Percentiles rank a stretch among this genome's conserved stretches.
Evolutionary conservation across 495 filamentous ascomycete genomes (phyloP).

Genomic region (Daldinia bambusicola): DNA sequence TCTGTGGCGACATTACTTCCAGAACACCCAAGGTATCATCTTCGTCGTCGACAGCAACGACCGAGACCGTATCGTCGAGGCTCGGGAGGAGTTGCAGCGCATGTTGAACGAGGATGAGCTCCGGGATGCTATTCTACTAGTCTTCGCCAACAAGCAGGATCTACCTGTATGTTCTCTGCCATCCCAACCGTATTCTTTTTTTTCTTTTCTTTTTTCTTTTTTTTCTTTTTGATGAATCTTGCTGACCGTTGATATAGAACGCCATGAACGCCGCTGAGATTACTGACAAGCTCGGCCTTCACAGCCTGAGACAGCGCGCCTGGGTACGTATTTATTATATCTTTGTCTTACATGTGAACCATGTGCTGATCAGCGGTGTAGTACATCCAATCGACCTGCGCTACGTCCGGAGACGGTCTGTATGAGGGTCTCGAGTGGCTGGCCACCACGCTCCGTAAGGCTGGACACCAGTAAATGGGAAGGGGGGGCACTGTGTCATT

Average conservation of each 20-base stretch:
- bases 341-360: conserved; percentile 10
- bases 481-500: conserved; percentile 39
- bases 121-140: conserved; percentile 93
- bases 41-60: conserved; percentile 99
- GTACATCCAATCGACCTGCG: conserved; percentile 99
- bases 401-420: conserved; percentile 98
- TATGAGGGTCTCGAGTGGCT: conserved; percentile 99
- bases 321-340: conserved; percentile 73
- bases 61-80: conserved; percentile 98
- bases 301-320: conserved; percentile 95
- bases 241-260: conserved; percentile 68
- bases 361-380: conserved; percentile 54
- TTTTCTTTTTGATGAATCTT: too few relatives aligned
- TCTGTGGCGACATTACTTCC: conserved; percentile 99
- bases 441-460: conserved; percentile 92
- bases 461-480: conserved; percentile 76
- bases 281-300: conserved; percentile 99
- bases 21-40: conserved; percentile 99
- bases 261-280: conserved; percentile 99
- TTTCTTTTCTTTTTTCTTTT: too few relatives aligned
- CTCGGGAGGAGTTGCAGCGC: conserved; percentile 98
- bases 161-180: conserved; percentile 76
- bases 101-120: conserved; percentile 99
- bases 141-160: conserved; percentile 99
- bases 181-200: neutral